phyloP scores from a whole-genome alignment of 441 rosid species.

The Populus hybrid region DNA sequence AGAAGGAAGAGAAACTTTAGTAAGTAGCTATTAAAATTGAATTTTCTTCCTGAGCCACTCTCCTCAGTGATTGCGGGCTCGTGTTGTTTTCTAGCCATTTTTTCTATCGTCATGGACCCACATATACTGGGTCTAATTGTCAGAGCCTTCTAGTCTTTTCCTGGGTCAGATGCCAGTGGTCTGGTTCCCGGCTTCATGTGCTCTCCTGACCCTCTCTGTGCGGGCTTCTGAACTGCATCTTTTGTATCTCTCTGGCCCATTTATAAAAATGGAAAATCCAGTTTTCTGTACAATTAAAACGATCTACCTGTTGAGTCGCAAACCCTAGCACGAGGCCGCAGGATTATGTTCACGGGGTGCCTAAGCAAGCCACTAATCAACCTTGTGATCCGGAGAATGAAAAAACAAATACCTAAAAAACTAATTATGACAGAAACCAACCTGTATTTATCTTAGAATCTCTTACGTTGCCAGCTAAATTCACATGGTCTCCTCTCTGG shows the following conservation, averaged over 20 bases:
- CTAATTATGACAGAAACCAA: neutral
- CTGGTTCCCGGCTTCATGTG: too few species aligned
- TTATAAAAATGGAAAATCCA: neutral
- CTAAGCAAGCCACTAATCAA: neutral
- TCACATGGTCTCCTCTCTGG: neutral
- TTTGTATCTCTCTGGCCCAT: neutral
- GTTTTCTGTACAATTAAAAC: neutral
- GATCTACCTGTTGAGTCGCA: neutral
- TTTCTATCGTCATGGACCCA: too few species aligned
- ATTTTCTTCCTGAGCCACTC: neutral
- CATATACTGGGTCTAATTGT: too few species aligned
- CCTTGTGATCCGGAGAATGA: neutral
- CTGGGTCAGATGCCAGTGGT: too few species aligned
- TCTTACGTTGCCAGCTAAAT: slow-evolving; percentile 9
- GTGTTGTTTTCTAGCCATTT: too few species aligned
- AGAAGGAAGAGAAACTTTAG: too few species aligned
- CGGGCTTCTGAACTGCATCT: neutral
- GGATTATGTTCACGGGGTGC: neutral
- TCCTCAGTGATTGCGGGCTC: neutral
- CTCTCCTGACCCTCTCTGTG: neutral
- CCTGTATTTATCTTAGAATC: neutral
- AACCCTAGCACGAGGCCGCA: neutral
- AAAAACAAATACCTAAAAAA: neutral
- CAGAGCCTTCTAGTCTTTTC: too few species aligned
- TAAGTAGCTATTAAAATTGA: too few species aligned